A percentile compares a stretch with the other conserved stretches of the same genome.
These are phyloP conservation scores for Phascolomyces articulosus DNA, from an alignment of 371 early-diverging fungal genomes.

Conservation along the genomic window DNA sequence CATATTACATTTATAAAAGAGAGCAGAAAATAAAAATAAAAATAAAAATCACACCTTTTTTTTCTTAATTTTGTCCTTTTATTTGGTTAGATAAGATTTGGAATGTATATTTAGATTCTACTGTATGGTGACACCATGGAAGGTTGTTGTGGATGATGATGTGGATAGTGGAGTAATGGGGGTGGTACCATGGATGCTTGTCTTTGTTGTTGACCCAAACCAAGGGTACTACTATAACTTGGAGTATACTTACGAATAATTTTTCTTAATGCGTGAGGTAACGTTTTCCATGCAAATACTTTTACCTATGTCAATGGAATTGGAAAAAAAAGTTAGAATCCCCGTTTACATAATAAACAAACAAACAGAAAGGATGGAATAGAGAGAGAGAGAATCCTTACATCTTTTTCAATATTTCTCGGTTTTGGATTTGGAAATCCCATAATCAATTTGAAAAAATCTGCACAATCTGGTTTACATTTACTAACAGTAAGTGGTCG, in stretches of 20 bases:
- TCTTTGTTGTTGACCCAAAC: slow-evolving; percentile 17
- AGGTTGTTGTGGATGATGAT: not conserved
- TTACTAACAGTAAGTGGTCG: slow-evolving; percentile 81
- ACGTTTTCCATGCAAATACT: slow-evolving; percentile 77
- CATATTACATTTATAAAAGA: not conserved
- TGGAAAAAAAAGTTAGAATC: too few species aligned
- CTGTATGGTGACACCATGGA: not conserved
- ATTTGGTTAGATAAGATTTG: too few species aligned
- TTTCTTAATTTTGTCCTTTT: not conserved
- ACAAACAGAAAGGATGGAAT: too few species aligned
- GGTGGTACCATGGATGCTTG: not conserved
- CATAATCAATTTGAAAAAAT: slow-evolving; percentile 85
- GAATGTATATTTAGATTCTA: too few species aligned
- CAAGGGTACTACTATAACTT: slow-evolving; percentile 33
- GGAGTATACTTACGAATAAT: slow-evolving; percentile 70
- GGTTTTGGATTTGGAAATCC: slow-evolving; percentile 84
- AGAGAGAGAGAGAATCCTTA: slow-evolving; percentile 16
- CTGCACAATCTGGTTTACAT: slow-evolving; percentile 71
- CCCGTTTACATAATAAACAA: too few species aligned
- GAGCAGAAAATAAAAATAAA: not conserved
- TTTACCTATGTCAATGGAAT: slow-evolving; percentile 67
- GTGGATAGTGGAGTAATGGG: too few species aligned
- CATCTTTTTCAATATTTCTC: slow-evolving; percentile 85
- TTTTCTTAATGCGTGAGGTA: slow-evolving; percentile 70
- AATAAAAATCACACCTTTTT: not conserved